Evolutionary conservation across 192 early-diverging fungal genomes (phyloP).

Genomic region (Phlyctochytrium arcticum): DNA sequence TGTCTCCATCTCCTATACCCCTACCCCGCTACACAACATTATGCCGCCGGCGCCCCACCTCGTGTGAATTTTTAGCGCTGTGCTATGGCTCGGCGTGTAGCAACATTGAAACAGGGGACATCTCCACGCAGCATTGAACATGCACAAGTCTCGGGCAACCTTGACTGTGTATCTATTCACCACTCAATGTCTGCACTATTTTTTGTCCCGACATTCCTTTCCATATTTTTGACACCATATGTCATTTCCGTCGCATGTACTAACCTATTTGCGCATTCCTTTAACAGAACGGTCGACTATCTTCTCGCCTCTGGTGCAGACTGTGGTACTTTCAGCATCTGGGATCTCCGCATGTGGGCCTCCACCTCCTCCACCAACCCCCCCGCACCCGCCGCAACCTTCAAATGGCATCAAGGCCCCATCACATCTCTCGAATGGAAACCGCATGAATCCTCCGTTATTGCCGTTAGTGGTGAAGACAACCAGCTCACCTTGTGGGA

Average conservation of each 20-base stretch:
- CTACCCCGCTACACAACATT: background rate
- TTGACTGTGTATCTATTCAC: too few species aligned
- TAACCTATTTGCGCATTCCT: slow-evolving; percentile 2
- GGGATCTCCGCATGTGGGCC: slow-evolving; percentile 79
- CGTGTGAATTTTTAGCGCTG: slow-evolving; percentile 13
- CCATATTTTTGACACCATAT: background rate
- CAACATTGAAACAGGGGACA: slow-evolving; percentile 22
- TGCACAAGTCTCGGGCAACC: background rate
- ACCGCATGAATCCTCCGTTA: slow-evolving; percentile 83
- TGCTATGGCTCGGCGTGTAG: slow-evolving; percentile 28
- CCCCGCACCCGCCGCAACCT: slow-evolving; percentile 78
- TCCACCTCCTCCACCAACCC: slow-evolving; percentile 20
- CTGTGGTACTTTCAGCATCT: slow-evolving; percentile 89
- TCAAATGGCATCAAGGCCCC: slow-evolving; percentile 88
- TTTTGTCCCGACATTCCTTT: slow-evolving; percentile 23
- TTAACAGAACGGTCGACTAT: slow-evolving; percentile 65
- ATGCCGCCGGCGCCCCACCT: background rate
- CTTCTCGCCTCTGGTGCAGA: slow-evolving; percentile 91
- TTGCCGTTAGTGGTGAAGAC: slow-evolving; percentile 89
- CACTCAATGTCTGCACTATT: slow-evolving; percentile 32
- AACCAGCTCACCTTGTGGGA: slow-evolving; percentile 98
- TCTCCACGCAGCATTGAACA: slow-evolving; percentile 29
- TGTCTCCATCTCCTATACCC: background rate
- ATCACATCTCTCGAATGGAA: slow-evolving; percentile 98
- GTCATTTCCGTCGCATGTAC: background rate